Conservation (phyloP, 73 alveolate genomes). For the Tetrahymena borealis region DNA sequence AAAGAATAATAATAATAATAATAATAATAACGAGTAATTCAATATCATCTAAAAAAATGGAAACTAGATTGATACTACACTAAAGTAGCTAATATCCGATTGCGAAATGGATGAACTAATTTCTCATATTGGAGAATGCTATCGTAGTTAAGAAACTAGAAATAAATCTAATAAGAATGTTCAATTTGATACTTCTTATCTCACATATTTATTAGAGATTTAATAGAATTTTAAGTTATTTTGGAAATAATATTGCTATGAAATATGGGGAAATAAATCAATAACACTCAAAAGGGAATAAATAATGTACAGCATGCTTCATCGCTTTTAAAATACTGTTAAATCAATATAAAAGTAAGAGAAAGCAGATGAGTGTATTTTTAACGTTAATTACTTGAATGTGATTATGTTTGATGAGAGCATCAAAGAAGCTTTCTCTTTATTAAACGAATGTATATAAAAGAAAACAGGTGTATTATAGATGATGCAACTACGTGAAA, state of each 20-base stretch:
- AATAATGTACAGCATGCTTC: background rate
- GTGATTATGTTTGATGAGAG: background rate
- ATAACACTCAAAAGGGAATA: background rate
- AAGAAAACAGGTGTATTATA: background rate
- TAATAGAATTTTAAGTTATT: background rate
- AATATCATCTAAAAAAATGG: background rate
- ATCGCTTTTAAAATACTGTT: background rate
- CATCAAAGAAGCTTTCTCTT: background rate
- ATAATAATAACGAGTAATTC: background rate
- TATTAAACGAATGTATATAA: background rate
- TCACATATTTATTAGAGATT: background rate
- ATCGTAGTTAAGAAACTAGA: background rate
- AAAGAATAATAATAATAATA: no score
- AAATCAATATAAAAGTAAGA: background rate
- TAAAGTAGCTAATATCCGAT: background rate
- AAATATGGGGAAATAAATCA: background rate
- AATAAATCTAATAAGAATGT: background rate
- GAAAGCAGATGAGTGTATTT: background rate
- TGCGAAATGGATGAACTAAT: background rate
- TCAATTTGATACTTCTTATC: background rate
- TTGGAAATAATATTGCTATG: background rate
- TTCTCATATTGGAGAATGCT: background rate
- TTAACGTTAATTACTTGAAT: background rate
- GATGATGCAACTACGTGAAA: background rate
- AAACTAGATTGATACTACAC: background rate